These are phyloP conservation scores for Leccinum subrobustum DNA, from an alignment of 1,284 basidiomycete species.

Conservation along the genomic window DNA sequence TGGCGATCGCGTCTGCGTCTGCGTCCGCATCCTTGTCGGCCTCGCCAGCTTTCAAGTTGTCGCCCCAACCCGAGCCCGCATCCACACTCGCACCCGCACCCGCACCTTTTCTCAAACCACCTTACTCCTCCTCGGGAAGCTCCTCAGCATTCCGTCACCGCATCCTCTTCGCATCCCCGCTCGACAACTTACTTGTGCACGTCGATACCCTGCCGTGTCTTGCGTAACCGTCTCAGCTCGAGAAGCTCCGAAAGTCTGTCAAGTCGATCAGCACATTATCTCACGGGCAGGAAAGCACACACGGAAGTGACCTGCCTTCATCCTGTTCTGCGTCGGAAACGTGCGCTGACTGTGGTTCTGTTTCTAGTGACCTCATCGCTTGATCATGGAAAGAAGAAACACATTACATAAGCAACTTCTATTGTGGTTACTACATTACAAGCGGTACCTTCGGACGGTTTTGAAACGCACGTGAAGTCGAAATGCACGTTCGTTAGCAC, in stretches of 20 bases:
- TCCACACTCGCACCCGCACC: constrained; percentile 27
- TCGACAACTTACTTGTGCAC: constrained; percentile 78
- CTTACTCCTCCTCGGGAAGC: constrained; percentile 41
- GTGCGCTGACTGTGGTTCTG: constrained; percentile 19
- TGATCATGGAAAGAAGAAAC: constrained; percentile 39
- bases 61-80: not conserved
- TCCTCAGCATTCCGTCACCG: constrained; percentile 59
- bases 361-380: constrained; percentile 40
- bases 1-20: constrained; percentile 53
- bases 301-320: constrained; percentile 31
- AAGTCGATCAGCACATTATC: not conserved
- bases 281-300: not conserved
- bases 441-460: no score
- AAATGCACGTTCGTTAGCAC: no score
- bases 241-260: constrained; percentile 78
- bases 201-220: constrained; percentile 83
- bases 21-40: constrained; percentile 36
- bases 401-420: constrained; percentile 14
- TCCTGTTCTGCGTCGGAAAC: constrained; percentile 15
- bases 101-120: constrained; percentile 50
- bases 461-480: no score
- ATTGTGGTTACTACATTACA: no score
- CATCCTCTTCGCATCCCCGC: constrained; percentile 78
- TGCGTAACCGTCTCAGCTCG: constrained; percentile 78
- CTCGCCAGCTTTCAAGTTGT: not conserved